phyloP scores from a whole-genome alignment of 352 stramenopile genomes.

The Saprolegnia parasitica region DNA sequence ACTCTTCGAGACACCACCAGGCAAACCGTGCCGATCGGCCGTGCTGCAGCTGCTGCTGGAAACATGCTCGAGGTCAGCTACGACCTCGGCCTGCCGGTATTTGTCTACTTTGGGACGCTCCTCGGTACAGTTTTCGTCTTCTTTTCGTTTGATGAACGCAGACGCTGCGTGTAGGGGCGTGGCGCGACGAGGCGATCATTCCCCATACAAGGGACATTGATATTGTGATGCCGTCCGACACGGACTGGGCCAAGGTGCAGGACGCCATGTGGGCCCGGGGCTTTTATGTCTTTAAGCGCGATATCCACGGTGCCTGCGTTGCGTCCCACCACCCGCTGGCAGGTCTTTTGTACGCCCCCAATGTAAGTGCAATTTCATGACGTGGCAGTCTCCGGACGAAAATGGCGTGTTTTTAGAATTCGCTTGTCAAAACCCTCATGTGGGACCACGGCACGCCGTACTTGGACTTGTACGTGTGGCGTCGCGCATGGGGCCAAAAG shows the following conservation, averaged over 20 bases:
- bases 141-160: neutral
- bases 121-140: neutral
- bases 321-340: constrained; percentile 8
- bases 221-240: neutral
- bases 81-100: neutral
- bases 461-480: constrained; percentile 1
- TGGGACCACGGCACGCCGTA: constrained; percentile 13
- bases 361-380: neutral
- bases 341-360: neutral
- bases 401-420: neutral
- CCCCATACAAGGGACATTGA: neutral
- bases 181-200: constrained; percentile 8
- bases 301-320: constrained; percentile 1
- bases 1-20: neutral
- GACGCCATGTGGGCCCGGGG: neutral
- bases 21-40: neutral
- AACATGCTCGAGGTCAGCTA: neutral
- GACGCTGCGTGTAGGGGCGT: neutral
- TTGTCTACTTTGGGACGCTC: constrained; percentile 11
- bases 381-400: neutral
- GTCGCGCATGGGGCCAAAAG: neutral
- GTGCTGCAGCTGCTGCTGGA: constrained; percentile 8
- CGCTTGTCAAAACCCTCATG: neutral
- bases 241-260: neutral
- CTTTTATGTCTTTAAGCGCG: constrained; percentile 6